These are phyloP conservation scores for Monosporozyma aerobia DNA, from an alignment of 805 yeast genomes.

Conservation along the genomic window DNA sequence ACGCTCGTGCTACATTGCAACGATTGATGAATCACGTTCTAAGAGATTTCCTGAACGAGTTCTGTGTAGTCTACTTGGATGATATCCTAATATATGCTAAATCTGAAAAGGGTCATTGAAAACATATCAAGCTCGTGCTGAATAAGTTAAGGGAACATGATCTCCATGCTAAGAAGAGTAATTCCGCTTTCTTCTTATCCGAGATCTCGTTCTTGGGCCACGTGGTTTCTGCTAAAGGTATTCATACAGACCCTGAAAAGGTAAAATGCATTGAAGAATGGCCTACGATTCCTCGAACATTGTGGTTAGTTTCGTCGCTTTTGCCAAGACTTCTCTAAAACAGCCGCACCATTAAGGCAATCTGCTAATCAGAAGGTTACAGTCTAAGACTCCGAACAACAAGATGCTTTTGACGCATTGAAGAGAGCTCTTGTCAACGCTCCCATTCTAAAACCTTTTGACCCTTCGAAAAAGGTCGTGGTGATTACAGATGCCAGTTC, in stretches of 20 bases:
- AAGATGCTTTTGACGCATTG: not conserved
- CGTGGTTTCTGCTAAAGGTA: not conserved
- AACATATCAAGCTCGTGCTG: not conserved
- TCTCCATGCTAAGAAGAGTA: not conserved
- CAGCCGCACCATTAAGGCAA: not conserved
- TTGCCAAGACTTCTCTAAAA: not conserved
- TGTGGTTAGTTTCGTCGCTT: not conserved
- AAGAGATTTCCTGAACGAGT: not conserved
- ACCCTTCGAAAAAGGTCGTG: not conserved
- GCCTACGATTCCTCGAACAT: slow-evolving; percentile 1
- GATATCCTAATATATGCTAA: slow-evolving; percentile 1
- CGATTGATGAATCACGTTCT: not conserved
- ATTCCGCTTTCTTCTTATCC: not conserved
- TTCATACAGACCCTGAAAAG: not conserved
- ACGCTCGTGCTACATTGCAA: not conserved
- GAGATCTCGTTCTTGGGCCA: not conserved
- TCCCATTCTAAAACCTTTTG: not conserved
- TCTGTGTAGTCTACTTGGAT: not conserved
- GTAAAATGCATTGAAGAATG: not conserved
- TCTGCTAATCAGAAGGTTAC: not conserved
- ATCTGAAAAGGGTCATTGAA: not conserved
- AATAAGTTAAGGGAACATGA: not conserved
- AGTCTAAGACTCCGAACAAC: not conserved
- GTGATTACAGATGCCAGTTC: not conserved
- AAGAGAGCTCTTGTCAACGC: not conserved